Base-by-base conservation (phyloP, 1,284 basidiomycete genomes). In the Entoloma clypeatum region DNA sequence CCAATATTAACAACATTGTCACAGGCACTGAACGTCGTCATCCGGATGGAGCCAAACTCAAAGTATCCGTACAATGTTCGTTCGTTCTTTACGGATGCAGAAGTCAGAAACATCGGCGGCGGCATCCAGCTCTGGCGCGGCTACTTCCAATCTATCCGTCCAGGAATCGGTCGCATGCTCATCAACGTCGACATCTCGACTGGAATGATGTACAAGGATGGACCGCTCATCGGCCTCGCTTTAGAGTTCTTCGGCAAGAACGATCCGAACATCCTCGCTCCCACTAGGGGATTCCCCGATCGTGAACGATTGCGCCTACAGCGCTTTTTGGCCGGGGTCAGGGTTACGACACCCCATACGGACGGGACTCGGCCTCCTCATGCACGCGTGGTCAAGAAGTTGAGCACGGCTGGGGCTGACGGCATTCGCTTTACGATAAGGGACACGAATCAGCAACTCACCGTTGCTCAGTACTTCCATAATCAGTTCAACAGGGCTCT, bases 121-220 rank as follows among this genome's bases (percentile, higher is more conserved):
- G 68, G 69, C 0, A 50, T 75, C 3, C 67, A 72, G 36, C 51
- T 75, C 2, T 72, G 71, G 69, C 49, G 68, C 5, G 74, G 74
- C 0, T 71, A 65, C 39, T 75, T 72, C 44, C 72, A 74, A 68
- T 77, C 80, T 0, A 73, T 87, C 13, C 70, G 85, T 11, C 85
- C 85, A 2, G 75, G 74, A 0, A 70, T 81, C 7, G 75, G 74
- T 0, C 67, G 65, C 2, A 74, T 87, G 56, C 58, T 86, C 21
- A 71, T 88, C 54, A 88, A 88, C 49, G 72, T 89, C 47, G 86
- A 88, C 44, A 84, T 86, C 32, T 76, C 79, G 0, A 85, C 85
- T 0, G 86, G 77, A 0, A 72, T 75, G 6, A 85, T 88, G 81
- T 88, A 81, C 57, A 77, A 75, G 51, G 51, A 58, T 2, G 69